Percentiles rank a stretch among this genome's conserved stretches.
phyloP scores from a whole-genome alignment of 2,329 filamentous ascomycete genomes.

The Cytospora mali region DNA sequence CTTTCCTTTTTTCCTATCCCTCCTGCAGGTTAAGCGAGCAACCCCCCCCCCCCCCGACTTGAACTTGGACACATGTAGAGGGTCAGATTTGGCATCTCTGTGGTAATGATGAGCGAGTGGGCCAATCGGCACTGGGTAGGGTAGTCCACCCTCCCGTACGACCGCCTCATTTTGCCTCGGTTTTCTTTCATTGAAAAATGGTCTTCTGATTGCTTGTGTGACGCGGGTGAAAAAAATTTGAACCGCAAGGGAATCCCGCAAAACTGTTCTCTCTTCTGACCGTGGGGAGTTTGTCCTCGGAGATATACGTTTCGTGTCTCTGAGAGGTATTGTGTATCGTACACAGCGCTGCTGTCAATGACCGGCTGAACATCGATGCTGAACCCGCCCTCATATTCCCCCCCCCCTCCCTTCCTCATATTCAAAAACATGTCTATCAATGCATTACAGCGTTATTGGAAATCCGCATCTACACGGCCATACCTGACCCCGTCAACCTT shows the following conservation, averaged over 20 bases:
- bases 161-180: constrained; percentile 14
- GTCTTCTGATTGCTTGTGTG: constrained; percentile 7
- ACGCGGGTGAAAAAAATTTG: not conserved
- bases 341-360: not conserved
- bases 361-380: not conserved
- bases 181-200: too few species aligned
- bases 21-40: too few species aligned
- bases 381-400: not conserved
- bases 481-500: constrained; percentile 79
- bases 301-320: not conserved
- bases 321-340: not conserved
- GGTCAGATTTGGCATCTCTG: not conserved
- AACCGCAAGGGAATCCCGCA: not conserved
- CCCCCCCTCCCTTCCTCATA: not conserved
- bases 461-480: constrained; percentile 76
- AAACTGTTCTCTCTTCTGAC: too few species aligned
- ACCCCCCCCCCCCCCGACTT: too few species aligned
- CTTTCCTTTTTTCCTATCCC: too few species aligned
- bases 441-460: constrained; percentile 54
- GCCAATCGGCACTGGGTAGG: constrained; percentile 7
- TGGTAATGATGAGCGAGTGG: not conserved
- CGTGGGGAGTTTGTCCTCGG: not conserved
- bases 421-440: not conserved
- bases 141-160: not conserved
- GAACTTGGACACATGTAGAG: not conserved